These are phyloP conservation scores for Exophiala sp. DNA, from an alignment of 2,329 filamentous ascomycete species.

Conservation along the genomic window DNA sequence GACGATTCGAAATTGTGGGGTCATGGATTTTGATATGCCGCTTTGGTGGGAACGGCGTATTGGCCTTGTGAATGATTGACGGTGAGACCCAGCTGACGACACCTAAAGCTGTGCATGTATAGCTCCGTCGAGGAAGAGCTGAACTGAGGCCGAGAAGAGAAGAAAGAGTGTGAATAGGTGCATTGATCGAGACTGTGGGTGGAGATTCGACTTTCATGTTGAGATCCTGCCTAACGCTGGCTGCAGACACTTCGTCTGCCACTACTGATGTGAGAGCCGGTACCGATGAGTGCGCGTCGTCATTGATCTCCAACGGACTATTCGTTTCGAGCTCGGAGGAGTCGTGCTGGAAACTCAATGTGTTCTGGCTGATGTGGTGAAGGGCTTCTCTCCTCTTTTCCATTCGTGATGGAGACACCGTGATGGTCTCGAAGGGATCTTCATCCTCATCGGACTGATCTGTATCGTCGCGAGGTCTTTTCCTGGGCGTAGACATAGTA, in stretches of 20 bases:
- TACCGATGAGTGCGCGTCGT: not conserved
- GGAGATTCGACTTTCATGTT: not conserved
- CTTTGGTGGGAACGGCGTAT: constrained; percentile 29
- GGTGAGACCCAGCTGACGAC: constrained; percentile 31
- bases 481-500: not conserved
- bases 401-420: constrained; percentile 10
- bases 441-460: constrained; percentile 14
- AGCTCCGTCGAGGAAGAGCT: constrained; percentile 27
- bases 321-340: not conserved
- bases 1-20: constrained; percentile 22
- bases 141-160: constrained; percentile 22
- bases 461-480: not conserved
- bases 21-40: constrained; percentile 33
- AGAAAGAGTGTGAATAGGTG: constrained; percentile 23
- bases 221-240: not conserved
- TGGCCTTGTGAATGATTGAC: constrained; percentile 24
- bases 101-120: constrained; percentile 29
- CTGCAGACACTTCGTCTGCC: no score
- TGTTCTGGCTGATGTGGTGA: constrained; percentile 9
- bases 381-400: constrained; percentile 18
- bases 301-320: not conserved
- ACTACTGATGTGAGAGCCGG: no score
- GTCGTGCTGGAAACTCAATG: not conserved
- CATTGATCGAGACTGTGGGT: not conserved
- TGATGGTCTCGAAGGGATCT: constrained; percentile 21